Percentiles rank a stretch among this genome's conserved stretches.
phyloP scores from a whole-genome alignment of 2,329 filamentous ascomycete genomes.

The Alternaria burnsii region DNA sequence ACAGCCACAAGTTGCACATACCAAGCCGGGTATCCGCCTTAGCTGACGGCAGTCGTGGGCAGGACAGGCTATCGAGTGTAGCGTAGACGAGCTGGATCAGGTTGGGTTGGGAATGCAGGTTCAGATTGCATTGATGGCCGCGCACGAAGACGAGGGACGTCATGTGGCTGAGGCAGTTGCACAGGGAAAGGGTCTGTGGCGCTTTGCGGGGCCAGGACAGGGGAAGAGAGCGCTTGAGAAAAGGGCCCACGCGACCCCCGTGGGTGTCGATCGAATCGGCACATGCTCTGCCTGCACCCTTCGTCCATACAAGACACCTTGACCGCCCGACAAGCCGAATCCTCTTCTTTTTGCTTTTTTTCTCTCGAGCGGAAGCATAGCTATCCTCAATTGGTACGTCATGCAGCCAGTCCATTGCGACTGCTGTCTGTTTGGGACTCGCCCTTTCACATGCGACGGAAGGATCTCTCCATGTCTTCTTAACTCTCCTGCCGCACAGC shows the following conservation, averaged over 20 bases:
- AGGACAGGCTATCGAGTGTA: neutral
- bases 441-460: conserved; percentile 20
- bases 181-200: conserved; percentile 21
- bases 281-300: conserved; percentile 6
- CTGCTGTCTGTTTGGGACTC: neutral
- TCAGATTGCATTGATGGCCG: neutral
- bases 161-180: conserved; percentile 18
- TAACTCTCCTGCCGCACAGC: neutral
- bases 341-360: neutral
- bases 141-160: conserved; percentile 14
- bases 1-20: conserved; percentile 11
- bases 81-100: neutral
- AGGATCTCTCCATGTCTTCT: conserved; percentile 4
- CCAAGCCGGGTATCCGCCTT: conserved; percentile 16
- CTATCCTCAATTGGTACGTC: conserved; percentile 6
- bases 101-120: neutral
- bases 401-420: neutral
- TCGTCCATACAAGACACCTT: neutral
- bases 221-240: conserved; percentile 10
- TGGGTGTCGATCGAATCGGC: conserved; percentile 8
- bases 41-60: neutral
- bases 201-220: conserved; percentile 24
- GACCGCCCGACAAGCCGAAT: neutral
- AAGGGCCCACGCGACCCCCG: conserved; percentile 28
- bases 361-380: neutral